Conservation (phyloP, 73 alveolate genomes). For the Symbiodinium natans region DNA sequence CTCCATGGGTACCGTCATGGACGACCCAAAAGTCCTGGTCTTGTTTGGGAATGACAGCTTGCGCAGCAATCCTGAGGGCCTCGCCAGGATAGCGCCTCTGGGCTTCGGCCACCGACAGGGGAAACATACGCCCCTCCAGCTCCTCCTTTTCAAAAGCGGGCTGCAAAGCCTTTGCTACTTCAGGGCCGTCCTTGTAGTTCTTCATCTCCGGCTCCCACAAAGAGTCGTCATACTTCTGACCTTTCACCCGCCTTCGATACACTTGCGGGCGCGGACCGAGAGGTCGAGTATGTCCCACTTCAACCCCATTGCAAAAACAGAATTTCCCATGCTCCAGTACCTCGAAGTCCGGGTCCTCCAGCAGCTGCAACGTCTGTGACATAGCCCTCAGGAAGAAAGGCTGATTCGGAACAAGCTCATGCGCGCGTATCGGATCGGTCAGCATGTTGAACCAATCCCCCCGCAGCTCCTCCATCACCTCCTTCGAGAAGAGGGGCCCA, state of each 20-base stretch:
- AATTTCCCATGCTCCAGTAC: background rate
- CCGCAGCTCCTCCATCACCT: background rate
- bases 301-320: background rate
- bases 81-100: background rate
- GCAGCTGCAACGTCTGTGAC: background rate
- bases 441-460: background rate
- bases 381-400: conserved; percentile 6
- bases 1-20: conserved; percentile 21
- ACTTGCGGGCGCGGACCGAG: background rate
- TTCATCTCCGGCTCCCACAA: background rate
- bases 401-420: background rate
- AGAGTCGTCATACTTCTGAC: background rate
- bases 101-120: background rate
- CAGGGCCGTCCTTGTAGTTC: background rate
- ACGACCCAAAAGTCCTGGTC: background rate
- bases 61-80: background rate
- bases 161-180: background rate
- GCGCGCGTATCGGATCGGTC: background rate
- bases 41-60: background rate
- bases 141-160: conserved; percentile 21
- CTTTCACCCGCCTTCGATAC: background rate
- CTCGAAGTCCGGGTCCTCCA: conserved; percentile 20
- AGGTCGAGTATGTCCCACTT: background rate
- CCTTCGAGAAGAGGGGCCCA: background rate
- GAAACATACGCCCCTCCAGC: conserved; percentile 9